Base-by-base conservation (phyloP, 129 eudicot species). In the Tagetes erecta region DNA sequence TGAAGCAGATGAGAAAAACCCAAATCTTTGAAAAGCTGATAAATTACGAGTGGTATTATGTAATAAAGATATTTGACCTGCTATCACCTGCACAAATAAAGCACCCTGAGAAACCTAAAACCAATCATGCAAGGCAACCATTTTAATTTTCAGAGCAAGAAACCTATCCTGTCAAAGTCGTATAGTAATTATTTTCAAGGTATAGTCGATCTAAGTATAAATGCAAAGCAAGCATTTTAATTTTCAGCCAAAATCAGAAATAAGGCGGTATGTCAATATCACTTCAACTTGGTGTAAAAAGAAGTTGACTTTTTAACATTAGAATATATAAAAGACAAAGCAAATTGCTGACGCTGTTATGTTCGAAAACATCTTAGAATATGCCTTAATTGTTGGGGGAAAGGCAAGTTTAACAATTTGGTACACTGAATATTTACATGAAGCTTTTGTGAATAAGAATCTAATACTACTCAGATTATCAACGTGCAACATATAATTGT, bases 1-100 rank as follows among this genome's bases (percentile, higher is more conserved):
- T 57, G 98, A 80, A 68, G 90, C 95, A 50, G 90, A 87, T 20
- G 98, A 87, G 2, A 92, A 92, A 68, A 89, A 63, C 71, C 95
- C 86, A 77, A 77, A 75, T 60, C 80, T 74, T 73, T 83, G 89
- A 41, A 84, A 78, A 62, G 79, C 46, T 3, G 84, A 77, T 50
- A 81, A 64, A 64, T 55, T 53, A 27, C 69, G 75, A 55, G 65
- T n/a, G 20, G 84, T 60, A 71, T 69, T 78, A 67, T 81, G 84
- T 65, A 83, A 75, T 12, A 67, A 35, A 67, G 88, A 84, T 45
- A 84, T 75, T 71, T 85, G 84, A 52, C 83, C 82, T 46, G 78
- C 27, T 46, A 73, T 77, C 58, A 78, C 83, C 93, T 87, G 76
- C 53, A 84, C 59, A 72, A 53, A 27, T 40, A 53, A 45, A 52